phyloP scores from a whole-genome alignment of 2,329 filamentous ascomycete genomes.

The Diaporthe sp. region DNA sequence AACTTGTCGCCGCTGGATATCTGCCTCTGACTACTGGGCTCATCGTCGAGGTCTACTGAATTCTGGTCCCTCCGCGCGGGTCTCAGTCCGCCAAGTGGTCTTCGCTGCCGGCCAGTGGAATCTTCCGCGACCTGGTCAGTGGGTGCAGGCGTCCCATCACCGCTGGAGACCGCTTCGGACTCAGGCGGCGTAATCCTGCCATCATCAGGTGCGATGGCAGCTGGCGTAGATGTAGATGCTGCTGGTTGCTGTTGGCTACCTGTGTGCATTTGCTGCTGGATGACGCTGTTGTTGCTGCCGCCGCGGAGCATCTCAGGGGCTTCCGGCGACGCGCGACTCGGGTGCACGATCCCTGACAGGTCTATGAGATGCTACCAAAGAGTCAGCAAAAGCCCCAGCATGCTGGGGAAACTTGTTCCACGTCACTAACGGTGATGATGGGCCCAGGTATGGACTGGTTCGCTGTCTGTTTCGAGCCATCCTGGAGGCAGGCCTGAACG shows the following conservation, averaged over 20 bases:
- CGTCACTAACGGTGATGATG: not conserved
- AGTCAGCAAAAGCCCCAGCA: not conserved
- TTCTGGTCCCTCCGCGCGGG: slow-evolving; percentile 10
- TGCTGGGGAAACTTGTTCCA: not conserved
- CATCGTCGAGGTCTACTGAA: not conserved
- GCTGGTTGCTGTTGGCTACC: not conserved
- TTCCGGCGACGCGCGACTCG: slow-evolving; percentile 1
- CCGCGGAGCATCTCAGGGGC: not conserved
- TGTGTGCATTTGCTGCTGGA: not conserved
- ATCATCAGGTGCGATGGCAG: not conserved
- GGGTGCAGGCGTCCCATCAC: not conserved
- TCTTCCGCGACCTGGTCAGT: not conserved
- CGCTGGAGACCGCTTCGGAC: not conserved
- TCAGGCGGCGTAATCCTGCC: slow-evolving; percentile 12
- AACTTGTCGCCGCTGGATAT: slow-evolving; percentile 28
- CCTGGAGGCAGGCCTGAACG: slow-evolving; percentile 28
- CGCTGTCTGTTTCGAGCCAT: slow-evolving; percentile 21
- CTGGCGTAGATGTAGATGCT: not conserved
- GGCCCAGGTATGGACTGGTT: slow-evolving; percentile 28
- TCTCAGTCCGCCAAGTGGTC: slow-evolving; percentile 5
- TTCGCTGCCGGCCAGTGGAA: slow-evolving; percentile 11
- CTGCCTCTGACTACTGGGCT: slow-evolving; percentile 10
- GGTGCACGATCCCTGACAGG: slow-evolving; percentile 1
- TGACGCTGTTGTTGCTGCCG: not conserved
- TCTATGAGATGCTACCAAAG: slow-evolving; percentile 7